Percentiles rank a stretch among this genome's conserved stretches.
phyloP scores from a whole-genome alignment of 108 stramenopile species.

The Seminavis robusta region DNA sequence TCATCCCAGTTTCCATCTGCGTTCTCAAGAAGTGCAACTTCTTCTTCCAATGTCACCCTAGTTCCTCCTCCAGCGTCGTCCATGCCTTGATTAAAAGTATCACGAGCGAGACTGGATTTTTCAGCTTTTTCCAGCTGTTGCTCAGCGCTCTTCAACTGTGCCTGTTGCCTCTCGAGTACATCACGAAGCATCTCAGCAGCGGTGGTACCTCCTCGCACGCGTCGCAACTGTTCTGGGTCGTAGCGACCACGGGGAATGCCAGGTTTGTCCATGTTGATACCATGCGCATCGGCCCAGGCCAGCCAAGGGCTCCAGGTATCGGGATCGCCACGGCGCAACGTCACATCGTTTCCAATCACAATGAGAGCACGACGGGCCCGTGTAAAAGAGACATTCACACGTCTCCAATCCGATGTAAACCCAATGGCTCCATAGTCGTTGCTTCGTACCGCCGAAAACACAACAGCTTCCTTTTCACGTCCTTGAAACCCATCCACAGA shows the following conservation, averaged over 20 bases:
- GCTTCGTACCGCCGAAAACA: constrained; percentile 95
- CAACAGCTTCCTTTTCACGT: constrained; percentile 97
- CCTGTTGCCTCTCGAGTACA: constrained; percentile 85
- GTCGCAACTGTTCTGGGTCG: constrained; percentile 88
- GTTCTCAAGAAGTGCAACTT: constrained; percentile 70
- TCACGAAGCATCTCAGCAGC: constrained; percentile 93
- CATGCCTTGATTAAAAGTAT: constrained; percentile 71
- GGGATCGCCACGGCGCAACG: constrained; percentile 84
- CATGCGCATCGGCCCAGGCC: constrained; percentile 88
- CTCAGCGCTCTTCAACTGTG: constrained; percentile 80
- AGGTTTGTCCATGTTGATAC: constrained; percentile 87
- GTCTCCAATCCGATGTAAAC: constrained; percentile 96
- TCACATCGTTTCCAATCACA: constrained; percentile 90
- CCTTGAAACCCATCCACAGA: constrained; percentile 99
- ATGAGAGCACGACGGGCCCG: constrained; percentile 91
- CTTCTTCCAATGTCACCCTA: constrained; percentile 59
- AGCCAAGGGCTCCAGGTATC: constrained; percentile 89
- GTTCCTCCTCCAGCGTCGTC: constrained; percentile 39
- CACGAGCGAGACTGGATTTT: too few relatives aligned
- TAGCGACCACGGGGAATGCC: constrained; percentile 85
- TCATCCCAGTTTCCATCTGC: constrained; percentile 89
- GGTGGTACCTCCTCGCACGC: constrained; percentile 89
- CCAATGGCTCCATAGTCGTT: constrained; percentile 94
- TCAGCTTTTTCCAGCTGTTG: constrained; percentile 73
- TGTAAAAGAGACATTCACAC: constrained; percentile 99